Conservation (phyloP, 352 stramenopile species). For the Blastocystis sp. region DNA sequence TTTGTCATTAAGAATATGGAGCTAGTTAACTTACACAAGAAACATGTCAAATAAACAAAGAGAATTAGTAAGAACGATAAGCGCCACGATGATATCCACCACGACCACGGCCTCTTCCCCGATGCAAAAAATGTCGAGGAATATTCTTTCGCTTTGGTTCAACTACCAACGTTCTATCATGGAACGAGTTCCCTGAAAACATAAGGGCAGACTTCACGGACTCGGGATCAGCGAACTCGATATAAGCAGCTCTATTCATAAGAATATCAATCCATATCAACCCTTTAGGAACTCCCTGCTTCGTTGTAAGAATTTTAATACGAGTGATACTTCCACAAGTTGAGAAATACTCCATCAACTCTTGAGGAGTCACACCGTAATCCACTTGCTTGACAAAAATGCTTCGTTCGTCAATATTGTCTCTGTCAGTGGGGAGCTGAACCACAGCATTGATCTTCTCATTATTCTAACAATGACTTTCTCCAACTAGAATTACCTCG, state of each 20-base stretch:
- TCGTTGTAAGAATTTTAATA: conserved; percentile 58
- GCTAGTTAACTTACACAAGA: background rate
- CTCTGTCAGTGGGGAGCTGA: background rate
- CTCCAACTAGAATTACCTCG: background rate
- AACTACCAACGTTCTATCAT: conserved; percentile 13
- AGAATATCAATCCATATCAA: background rate
- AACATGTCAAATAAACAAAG: conserved; percentile 8
- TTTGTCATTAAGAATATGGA: conserved; percentile 36
- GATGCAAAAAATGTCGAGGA: conserved; percentile 37
- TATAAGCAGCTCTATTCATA: conserved; percentile 47
- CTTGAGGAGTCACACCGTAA: conserved; percentile 50
- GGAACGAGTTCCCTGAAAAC: conserved; percentile 32
- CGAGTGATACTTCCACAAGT: conserved; percentile 54
- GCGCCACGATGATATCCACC: conserved; percentile 22
- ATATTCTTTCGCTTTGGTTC: conserved; percentile 59
- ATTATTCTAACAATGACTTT: conserved; percentile 9
- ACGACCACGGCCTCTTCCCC: conserved; percentile 23
- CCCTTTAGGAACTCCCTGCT: conserved; percentile 43
- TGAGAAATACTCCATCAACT: conserved; percentile 56
- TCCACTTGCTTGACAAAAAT: conserved; percentile 60
- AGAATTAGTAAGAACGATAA: conserved; percentile 34
- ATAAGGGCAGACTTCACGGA: conserved; percentile 55
- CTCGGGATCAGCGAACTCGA: conserved; percentile 56
- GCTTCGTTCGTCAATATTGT: conserved; percentile 52
- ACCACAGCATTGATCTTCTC: conserved; percentile 49